These are phyloP conservation scores for Hypoxylon crocopeplum DNA, from an alignment of 495 filamentous ascomycete genomes.

Conservation along the genomic window DNA sequence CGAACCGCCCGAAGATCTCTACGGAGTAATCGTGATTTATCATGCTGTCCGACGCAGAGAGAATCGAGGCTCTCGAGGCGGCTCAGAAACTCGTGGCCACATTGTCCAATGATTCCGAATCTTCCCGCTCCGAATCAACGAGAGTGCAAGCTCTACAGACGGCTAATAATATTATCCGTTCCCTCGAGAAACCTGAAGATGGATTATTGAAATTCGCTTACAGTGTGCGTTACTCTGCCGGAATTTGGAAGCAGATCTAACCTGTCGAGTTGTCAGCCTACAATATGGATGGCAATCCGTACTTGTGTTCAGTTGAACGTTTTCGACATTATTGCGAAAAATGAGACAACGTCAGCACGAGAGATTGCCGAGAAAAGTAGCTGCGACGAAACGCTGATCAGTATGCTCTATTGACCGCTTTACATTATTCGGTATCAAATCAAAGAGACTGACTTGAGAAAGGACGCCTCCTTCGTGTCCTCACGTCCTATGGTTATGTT, in stretches of 20 bases:
- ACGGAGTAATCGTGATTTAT: too few species aligned
- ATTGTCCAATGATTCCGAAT: constrained; percentile 4
- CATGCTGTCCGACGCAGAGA: constrained; percentile 2
- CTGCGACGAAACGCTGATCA: constrained; percentile 12
- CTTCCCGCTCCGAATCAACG: constrained; percentile 4
- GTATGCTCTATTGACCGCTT: background rate
- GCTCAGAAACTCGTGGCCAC: constrained; percentile 1
- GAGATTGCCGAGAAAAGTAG: constrained; percentile 2
- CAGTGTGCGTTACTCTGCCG: constrained; percentile 2
- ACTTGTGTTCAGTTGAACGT: constrained; percentile 5
- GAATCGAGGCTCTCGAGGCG: constrained; percentile 7
- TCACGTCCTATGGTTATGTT: constrained; percentile 15
- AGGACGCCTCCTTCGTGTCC: constrained; percentile 19
- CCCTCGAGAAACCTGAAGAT: constrained; percentile 18
- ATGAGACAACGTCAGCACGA: constrained; percentile 1
- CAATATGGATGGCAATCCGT: constrained; percentile 17
- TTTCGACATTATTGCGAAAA: constrained; percentile 11
- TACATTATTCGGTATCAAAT: background rate
- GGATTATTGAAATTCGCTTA: constrained; percentile 17
- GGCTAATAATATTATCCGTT: background rate
- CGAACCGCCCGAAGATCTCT: too few species aligned
- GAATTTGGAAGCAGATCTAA: background rate
- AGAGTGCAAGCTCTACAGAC: constrained; percentile 8
- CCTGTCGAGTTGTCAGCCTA: background rate
- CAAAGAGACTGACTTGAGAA: background rate